Conservation (phyloP, 1,139 yeast genomes). For the Yamadazyma mexicana region DNA sequence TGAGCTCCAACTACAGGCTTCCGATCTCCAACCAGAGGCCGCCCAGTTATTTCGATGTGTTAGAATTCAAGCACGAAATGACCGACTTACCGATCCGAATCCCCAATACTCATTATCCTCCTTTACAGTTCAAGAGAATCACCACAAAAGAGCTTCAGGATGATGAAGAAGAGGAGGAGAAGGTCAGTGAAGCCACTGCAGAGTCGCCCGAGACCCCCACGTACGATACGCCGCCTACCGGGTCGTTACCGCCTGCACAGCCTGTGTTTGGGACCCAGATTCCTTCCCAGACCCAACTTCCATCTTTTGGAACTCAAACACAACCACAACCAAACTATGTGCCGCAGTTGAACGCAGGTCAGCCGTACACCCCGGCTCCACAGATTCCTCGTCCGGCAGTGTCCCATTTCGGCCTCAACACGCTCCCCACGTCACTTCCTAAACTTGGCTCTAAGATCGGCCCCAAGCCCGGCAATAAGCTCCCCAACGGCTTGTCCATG, state of each 20-base stretch:
- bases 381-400: too few species aligned
- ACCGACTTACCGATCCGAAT: constrained; percentile 23
- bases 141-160: constrained; percentile 6
- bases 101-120: constrained; percentile 24
- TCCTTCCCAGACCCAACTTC: too few species aligned
- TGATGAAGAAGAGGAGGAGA: constrained; percentile 6
- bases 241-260: too few species aligned
- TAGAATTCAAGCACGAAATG: constrained; percentile 29
- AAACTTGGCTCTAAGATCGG: too few species aligned
- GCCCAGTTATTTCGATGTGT: constrained; percentile 8
- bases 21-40: constrained; percentile 22
- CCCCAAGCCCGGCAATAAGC: not conserved
- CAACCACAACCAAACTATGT: too few species aligned
- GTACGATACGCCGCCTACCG: not conserved
- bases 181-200: constrained; percentile 1
- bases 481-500: constrained; percentile 1
- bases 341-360: too few species aligned
- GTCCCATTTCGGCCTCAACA: too few species aligned
- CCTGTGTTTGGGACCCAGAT: too few species aligned
- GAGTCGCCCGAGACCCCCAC: not conserved
- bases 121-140: constrained; percentile 23
- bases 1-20: constrained; percentile 27
- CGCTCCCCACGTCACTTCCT: too few species aligned
- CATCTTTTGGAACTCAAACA: too few species aligned
- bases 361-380: too few species aligned